A percentile compares a stretch with the other conserved stretches of the same genome.
phyloP scores from a whole-genome alignment of 352 stramenopile species.

The Ophiocytium majus region DNA sequence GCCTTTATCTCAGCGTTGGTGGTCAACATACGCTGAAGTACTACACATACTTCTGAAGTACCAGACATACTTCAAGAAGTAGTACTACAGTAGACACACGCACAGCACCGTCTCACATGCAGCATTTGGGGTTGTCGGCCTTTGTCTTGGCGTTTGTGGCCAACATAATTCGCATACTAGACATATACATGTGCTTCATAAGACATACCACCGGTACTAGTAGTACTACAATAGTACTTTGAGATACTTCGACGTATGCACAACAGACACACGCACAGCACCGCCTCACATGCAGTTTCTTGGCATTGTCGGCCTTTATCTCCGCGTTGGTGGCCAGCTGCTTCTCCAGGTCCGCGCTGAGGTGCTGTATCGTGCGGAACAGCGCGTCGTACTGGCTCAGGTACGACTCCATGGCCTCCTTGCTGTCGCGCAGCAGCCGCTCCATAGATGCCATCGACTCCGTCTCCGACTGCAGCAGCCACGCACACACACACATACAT shows the following conservation, averaged over 20 bases:
- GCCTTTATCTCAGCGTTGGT: conserved; percentile 39
- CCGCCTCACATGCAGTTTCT: conserved; percentile 19
- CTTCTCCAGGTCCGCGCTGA: conserved; percentile 46
- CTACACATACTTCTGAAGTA: too few relatives aligned
- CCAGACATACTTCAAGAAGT: too few relatives aligned
- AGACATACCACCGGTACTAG: too few relatives aligned
- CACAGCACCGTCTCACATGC: too few relatives aligned
- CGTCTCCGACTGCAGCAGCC: conserved; percentile 10
- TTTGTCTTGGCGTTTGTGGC: conserved; percentile 37
- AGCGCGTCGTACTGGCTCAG: conserved; percentile 53
- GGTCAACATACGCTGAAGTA: too few relatives aligned
- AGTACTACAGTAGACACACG: too few relatives aligned
- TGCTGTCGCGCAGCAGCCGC: conserved; percentile 38
- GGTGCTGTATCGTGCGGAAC: conserved; percentile 38
- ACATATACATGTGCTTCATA: too few relatives aligned
- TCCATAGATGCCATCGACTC: conserved; percentile 22
- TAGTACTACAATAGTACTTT: too few relatives aligned
- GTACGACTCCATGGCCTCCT: conserved; percentile 51
- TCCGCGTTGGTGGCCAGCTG: conserved; percentile 42
- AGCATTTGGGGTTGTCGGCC: conserved; percentile 15
- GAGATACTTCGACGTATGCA: too few relatives aligned
- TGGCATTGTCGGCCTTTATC: conserved; percentile 26
- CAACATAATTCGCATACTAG: too few relatives aligned
- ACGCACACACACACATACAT: too few relatives aligned
- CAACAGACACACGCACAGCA: too few relatives aligned